phyloP scores from a whole-genome alignment of 1,284 basidiomycete species.

The Ganoderma meredithae region DNA sequence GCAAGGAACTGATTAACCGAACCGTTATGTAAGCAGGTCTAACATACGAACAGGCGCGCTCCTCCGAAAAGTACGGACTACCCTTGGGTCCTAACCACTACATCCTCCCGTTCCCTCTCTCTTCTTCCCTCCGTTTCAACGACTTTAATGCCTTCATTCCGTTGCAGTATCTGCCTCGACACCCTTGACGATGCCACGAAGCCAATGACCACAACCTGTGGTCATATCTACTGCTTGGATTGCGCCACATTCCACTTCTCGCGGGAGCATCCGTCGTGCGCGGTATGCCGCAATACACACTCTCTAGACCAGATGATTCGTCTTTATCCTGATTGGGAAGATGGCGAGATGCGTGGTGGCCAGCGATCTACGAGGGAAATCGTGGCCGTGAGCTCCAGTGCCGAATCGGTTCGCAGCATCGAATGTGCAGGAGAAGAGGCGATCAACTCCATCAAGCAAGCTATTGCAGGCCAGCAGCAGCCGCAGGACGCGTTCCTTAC shows the following conservation, averaged over 20 bases:
- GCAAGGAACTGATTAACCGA: neutral
- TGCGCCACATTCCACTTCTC: conserved; percentile 40
- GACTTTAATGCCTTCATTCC: conserved; percentile 26
- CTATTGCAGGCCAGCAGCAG: conserved; percentile 22
- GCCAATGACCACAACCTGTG: conserved; percentile 38
- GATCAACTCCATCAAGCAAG: conserved; percentile 17
- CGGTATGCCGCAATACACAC: conserved; percentile 36
- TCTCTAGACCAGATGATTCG: conserved; percentile 34
- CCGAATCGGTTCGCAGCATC: conserved; percentile 23
- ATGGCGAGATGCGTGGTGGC: conserved; percentile 2
- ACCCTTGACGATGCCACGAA: conserved; percentile 19
- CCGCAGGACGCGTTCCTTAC: conserved; percentile 23
- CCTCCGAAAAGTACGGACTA: conserved; percentile 21
- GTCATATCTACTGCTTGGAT: conserved; percentile 41
- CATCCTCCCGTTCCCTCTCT: conserved; percentile 10
- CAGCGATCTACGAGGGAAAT: neutral
- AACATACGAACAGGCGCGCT: neutral
- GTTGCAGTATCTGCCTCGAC: conserved; percentile 40
- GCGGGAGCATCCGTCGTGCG: conserved; percentile 31
- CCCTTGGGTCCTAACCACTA: conserved; percentile 19
- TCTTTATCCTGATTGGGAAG: conserved; percentile 34
- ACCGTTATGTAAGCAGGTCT: neutral
- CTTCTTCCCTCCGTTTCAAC: neutral
- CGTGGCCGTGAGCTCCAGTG: conserved; percentile 19
- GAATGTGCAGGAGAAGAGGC: conserved; percentile 25